Percentiles rank a stretch among this genome's conserved stretches.
phyloP scores from a whole-genome alignment of 495 filamentous ascomycete species.

The Tuber melanosporum region DNA sequence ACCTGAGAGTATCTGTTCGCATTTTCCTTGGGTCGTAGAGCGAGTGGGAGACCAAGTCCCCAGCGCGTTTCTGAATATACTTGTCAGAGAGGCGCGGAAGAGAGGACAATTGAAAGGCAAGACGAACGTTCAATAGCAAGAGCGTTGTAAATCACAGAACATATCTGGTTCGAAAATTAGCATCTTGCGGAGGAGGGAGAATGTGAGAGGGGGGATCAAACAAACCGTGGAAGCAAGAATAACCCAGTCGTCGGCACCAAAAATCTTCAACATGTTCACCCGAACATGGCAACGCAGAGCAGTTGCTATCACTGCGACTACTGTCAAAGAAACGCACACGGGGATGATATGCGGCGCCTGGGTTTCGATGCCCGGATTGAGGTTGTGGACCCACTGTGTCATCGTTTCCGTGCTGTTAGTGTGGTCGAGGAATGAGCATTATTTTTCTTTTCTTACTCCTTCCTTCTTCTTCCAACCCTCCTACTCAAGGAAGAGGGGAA shows the following conservation, averaged over 20 bases:
- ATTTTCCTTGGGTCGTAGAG: slow-evolving; percentile 43
- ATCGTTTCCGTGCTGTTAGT: slow-evolving; percentile 16
- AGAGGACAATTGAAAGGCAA: slow-evolving; percentile 9
- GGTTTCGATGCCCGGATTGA: slow-evolving; percentile 45
- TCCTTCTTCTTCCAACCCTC: neutral
- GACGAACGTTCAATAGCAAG: slow-evolving; percentile 48
- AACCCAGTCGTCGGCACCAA: slow-evolving; percentile 49
- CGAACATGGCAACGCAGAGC: slow-evolving; percentile 44
- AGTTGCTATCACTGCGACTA: slow-evolving; percentile 45
- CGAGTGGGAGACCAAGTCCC: slow-evolving; percentile 47
- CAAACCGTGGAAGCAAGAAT: slow-evolving; percentile 47
- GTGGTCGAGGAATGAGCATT: neutral
- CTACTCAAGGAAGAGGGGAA: slow-evolving; percentile 4
- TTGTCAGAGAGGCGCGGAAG: neutral
- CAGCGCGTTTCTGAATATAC: slow-evolving; percentile 47
- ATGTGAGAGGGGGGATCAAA: neutral
- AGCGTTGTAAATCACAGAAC: slow-evolving; percentile 47
- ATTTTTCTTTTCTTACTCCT: slow-evolving; percentile 6
- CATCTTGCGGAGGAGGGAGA: neutral
- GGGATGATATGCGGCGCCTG: slow-evolving; percentile 47
- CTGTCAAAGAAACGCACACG: slow-evolving; percentile 47
- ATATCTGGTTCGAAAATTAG: slow-evolving; percentile 36
- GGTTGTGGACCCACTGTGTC: slow-evolving; percentile 49
- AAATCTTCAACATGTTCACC: slow-evolving; percentile 41
- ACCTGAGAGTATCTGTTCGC: slow-evolving; percentile 45